Percentiles rank a stretch among this genome's conserved stretches.
phyloP scores from a whole-genome alignment of 768 basidiomycete genomes.

The Antrodiella citrinella region DNA sequence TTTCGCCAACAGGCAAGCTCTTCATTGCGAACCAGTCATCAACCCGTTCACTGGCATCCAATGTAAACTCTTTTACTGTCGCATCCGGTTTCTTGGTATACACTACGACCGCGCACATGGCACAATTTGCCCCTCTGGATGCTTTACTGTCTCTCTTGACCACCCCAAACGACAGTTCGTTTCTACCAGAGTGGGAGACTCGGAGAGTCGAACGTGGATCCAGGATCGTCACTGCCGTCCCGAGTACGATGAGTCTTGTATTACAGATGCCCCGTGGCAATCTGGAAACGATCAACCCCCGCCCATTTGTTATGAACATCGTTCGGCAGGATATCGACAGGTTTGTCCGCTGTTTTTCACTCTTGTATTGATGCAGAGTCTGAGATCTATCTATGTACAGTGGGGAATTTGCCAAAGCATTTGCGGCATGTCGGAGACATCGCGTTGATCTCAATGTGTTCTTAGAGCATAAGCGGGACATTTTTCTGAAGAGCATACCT shows the following conservation, averaged over 20 bases:
- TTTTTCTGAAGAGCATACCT: conserved; percentile 55
- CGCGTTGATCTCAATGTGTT: conserved; percentile 85
- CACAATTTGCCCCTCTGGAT: conserved; percentile 58
- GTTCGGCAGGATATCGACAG: conserved; percentile 66
- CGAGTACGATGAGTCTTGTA: conserved; percentile 82
- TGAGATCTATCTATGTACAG: conserved; percentile 31
- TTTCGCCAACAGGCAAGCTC: conserved; percentile 59
- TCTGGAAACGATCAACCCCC: conserved; percentile 89
- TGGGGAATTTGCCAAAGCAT: conserved; percentile 76
- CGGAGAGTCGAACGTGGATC: conserved; percentile 87
- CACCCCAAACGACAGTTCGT: conserved; percentile 1
- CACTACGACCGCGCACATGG: conserved; percentile 77
- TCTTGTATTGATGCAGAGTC: not conserved
- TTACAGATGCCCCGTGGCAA: conserved; percentile 98
- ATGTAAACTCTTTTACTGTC: conserved; percentile 64
- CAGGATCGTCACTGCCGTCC: conserved; percentile 79
- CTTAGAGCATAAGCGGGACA: conserved; percentile 69
- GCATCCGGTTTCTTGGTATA: conserved; percentile 76
- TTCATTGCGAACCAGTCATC: conserved; percentile 33
- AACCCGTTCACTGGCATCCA: conserved; percentile 34
- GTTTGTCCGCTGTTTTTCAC: conserved; percentile 48
- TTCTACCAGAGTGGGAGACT: conserved; percentile 43
- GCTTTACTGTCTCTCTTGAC: conserved; percentile 17
- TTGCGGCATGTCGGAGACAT: conserved; percentile 87
- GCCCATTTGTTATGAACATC: conserved; percentile 83